Evolutionary conservation across 2,329 filamentous ascomycete species (phyloP).

Genomic region (Coniella vitis): DNA sequence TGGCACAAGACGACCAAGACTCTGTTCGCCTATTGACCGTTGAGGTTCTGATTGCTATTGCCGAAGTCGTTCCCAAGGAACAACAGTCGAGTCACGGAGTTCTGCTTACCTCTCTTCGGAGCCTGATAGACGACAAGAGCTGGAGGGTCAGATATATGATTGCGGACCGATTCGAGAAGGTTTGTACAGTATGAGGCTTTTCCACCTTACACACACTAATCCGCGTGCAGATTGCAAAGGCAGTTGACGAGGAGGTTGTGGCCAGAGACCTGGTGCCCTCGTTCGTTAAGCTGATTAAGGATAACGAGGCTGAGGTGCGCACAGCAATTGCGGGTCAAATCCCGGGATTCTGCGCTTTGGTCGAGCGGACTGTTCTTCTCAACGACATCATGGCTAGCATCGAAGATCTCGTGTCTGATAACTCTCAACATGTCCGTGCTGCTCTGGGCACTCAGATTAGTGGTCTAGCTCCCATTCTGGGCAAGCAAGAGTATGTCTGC

Average conservation of each 20-base stretch:
- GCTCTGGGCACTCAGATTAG: slow-evolving; percentile 95
- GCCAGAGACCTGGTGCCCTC: slow-evolving; percentile 89
- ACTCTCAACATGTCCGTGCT: slow-evolving; percentile 92
- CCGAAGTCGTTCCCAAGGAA: slow-evolving; percentile 95
- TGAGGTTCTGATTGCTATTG: slow-evolving; percentile 91
- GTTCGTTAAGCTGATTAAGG: slow-evolving; percentile 96
- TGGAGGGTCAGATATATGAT: slow-evolving; percentile 99
- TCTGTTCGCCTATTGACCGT: slow-evolving; percentile 94
- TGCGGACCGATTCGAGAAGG: slow-evolving; percentile 96
- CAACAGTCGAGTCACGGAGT: slow-evolving; percentile 96
- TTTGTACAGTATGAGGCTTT: slow-evolving; percentile 27
- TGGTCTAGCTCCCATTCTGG: slow-evolving; percentile 89
- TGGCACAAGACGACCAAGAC: slow-evolving; percentile 94
- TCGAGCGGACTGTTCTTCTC: slow-evolving; percentile 80
- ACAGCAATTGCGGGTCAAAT: slow-evolving; percentile 97
- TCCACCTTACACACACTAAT: slow-evolving; percentile 8
- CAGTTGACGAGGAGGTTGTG: slow-evolving; percentile 94
- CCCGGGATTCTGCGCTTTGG: slow-evolving; percentile 86
- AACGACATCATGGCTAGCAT: slow-evolving; percentile 96
- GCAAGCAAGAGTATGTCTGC: slow-evolving; percentile 81
- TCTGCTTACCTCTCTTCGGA: slow-evolving; percentile 80
- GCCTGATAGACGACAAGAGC: slow-evolving; percentile 97
- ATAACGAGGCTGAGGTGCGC: slow-evolving; percentile 94
- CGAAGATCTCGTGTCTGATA: slow-evolving; percentile 92
- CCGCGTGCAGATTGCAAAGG: slow-evolving; percentile 76